A percentile compares a stretch with the other conserved stretches of the same genome.
Conservation (phyloP, 768 basidiomycete genomes). For the Lyophyllum shimeji region DNA sequence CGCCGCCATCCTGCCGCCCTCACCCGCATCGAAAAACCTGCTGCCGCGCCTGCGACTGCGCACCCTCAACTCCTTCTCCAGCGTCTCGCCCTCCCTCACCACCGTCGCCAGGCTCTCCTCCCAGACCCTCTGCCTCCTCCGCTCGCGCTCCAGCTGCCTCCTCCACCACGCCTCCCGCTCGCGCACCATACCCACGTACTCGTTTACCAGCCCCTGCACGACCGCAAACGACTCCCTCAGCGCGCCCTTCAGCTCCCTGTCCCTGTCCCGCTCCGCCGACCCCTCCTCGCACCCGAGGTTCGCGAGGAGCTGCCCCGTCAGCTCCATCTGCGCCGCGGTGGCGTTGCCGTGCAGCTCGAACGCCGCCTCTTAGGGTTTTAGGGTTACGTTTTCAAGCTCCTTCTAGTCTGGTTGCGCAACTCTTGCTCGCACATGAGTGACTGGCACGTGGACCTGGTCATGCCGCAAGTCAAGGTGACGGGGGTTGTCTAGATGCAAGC, state of each 20-base stretch:
- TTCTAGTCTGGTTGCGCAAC: too few relatives aligned
- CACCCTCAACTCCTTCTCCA: constrained; percentile 76
- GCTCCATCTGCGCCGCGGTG: constrained; percentile 73
- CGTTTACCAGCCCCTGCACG: constrained; percentile 58
- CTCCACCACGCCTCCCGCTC: constrained; percentile 83
- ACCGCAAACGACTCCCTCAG: constrained; percentile 59
- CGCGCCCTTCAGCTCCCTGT: constrained; percentile 25
- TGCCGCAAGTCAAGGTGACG: too few relatives aligned
- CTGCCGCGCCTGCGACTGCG: constrained; percentile 61
- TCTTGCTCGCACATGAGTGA: too few relatives aligned
- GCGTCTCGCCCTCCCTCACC: constrained; percentile 78
- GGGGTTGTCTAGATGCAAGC: too few relatives aligned
- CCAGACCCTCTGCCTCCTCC: constrained; percentile 70
- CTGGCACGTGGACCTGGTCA: too few relatives aligned
- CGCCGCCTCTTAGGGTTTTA: too few relatives aligned
- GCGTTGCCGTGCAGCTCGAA: constrained; percentile 74
- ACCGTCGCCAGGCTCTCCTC: constrained; percentile 88
- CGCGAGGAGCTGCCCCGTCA: constrained; percentile 64
- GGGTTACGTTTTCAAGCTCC: too few relatives aligned
- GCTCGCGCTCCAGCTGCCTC: constrained; percentile 61
- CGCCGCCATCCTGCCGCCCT: constrained; percentile 10
- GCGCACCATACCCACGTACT: constrained; percentile 67
- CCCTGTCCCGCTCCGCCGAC: not conserved
- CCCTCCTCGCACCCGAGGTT: constrained; percentile 25
- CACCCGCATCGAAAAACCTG: constrained; percentile 43